A percentile compares a stretch with the other conserved stretches of the same genome.
Evolutionary conservation across 768 basidiomycete genomes (phyloP).

Genomic region (Lentinula lateritia): DNA sequence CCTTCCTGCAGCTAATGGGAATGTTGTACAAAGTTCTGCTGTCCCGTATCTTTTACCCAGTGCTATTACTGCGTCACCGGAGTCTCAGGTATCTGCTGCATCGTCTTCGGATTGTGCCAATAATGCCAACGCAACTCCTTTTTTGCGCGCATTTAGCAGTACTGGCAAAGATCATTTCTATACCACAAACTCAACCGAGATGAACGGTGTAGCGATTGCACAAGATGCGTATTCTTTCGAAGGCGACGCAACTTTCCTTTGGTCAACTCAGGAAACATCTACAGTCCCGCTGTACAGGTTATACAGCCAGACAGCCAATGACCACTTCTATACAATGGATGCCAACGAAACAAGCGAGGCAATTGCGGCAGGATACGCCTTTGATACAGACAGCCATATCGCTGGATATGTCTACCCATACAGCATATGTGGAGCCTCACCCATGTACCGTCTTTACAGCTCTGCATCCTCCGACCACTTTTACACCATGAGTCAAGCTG

Average conservation of each 20-base stretch:
- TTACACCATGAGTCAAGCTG: background rate
- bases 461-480: background rate
- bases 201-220: background rate
- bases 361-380: background rate
- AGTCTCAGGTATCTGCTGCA: background rate
- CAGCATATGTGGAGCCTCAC: background rate
- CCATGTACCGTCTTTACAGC: background rate
- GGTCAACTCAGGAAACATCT: background rate
- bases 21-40: background rate
- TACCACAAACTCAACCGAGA: background rate
- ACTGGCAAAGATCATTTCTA: background rate
- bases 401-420: constrained; percentile 1
- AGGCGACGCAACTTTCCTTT: background rate
- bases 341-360: background rate
- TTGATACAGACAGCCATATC: background rate
- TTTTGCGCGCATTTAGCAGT: background rate
- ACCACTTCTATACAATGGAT: constrained; percentile 1
- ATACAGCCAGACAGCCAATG: background rate
- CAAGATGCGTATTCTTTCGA: background rate
- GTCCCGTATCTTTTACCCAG: background rate
- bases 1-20: background rate
- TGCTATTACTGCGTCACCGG: background rate
- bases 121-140: background rate
- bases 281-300: background rate
- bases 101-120: background rate